Percentiles rank a stretch among this genome's conserved stretches.
Conservation (phyloP, 352 stramenopile species). For the Globisporangium recalcitrans region DNA sequence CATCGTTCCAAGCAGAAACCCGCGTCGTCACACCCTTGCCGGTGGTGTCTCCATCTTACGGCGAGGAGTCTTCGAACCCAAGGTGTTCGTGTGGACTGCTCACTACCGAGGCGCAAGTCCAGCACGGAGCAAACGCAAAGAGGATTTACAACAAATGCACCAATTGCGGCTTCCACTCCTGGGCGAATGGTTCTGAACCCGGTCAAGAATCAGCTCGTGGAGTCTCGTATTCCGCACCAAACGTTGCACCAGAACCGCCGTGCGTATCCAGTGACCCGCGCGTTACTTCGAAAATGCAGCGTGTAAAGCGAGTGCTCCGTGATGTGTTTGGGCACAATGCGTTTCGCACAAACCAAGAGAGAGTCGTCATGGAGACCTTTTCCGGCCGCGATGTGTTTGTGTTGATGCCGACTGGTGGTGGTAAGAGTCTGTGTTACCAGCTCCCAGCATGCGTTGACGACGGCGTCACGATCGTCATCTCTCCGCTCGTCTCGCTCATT, state of each 20-base stretch:
- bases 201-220: slow-evolving; percentile 12
- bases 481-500: slow-evolving; percentile 97
- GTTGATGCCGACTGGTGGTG: slow-evolving; percentile 98
- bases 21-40: background rate
- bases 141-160: slow-evolving; percentile 67
- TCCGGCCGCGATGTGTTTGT: slow-evolving; percentile 95
- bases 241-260: slow-evolving; percentile 19
- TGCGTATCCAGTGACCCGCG: slow-evolving; percentile 42
- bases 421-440: slow-evolving; percentile 99
- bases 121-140: slow-evolving; percentile 62
- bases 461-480: slow-evolving; percentile 97
- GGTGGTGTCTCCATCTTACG: slow-evolving; percentile 8
- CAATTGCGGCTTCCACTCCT: slow-evolving; percentile 75
- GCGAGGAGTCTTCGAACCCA: slow-evolving; percentile 19
- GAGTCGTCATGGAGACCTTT: slow-evolving; percentile 93
- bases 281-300: slow-evolving; percentile 62
- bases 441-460: slow-evolving; percentile 86
- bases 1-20: slow-evolving; percentile 11
- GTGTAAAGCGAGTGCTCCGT: slow-evolving; percentile 63
- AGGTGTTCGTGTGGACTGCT: slow-evolving; percentile 58
- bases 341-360: slow-evolving; percentile 94
- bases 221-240: slow-evolving; percentile 10
- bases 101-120: slow-evolving; percentile 51
- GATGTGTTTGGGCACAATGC: slow-evolving; percentile 94
- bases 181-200: slow-evolving; percentile 36